These are phyloP conservation scores for Gynochthodes officinalis DNA, from an alignment of 257 asterid species.

Conservation along the genomic window DNA sequence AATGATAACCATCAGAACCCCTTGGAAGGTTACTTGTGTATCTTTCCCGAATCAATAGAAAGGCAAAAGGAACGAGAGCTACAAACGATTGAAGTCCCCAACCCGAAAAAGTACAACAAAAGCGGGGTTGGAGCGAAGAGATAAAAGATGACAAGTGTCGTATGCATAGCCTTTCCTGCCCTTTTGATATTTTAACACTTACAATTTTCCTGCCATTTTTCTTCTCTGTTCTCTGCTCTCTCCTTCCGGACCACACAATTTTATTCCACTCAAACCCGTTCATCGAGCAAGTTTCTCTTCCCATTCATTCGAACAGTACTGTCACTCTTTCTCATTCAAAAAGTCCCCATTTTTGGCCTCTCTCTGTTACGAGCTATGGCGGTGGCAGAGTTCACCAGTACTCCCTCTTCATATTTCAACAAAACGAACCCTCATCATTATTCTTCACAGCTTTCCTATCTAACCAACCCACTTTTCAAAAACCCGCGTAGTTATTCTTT, in stretches of 20 bases:
- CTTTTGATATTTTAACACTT: not conserved
- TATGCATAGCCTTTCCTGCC: slow-evolving; percentile 48
- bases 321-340: not conserved
- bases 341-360: not conserved
- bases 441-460: slow-evolving; percentile 55
- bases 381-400: slow-evolving; percentile 55
- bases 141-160: slow-evolving; percentile 55
- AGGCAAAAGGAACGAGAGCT: not conserved
- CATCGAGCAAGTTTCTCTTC: not conserved
- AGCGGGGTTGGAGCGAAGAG: not conserved
- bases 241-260: slow-evolving; percentile 24
- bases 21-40: no score
- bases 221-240: not conserved
- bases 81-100: not conserved
- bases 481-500: slow-evolving; percentile 32
- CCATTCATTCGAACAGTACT: not conserved
- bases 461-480: slow-evolving; percentile 37
- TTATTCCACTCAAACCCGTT: not conserved
- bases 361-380: slow-evolving; percentile 55
- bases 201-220: not conserved
- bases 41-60: not conserved
- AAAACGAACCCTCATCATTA: slow-evolving; percentile 27
- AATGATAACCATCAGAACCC: no score
- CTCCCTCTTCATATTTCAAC: slow-evolving; percentile 33
- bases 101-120: no score